Evolutionary conservation across 805 yeast genomes (phyloP), one percentile per base, ranked within the genome.

Genomic region (Wickerhamiella domercqiae): DNA sequence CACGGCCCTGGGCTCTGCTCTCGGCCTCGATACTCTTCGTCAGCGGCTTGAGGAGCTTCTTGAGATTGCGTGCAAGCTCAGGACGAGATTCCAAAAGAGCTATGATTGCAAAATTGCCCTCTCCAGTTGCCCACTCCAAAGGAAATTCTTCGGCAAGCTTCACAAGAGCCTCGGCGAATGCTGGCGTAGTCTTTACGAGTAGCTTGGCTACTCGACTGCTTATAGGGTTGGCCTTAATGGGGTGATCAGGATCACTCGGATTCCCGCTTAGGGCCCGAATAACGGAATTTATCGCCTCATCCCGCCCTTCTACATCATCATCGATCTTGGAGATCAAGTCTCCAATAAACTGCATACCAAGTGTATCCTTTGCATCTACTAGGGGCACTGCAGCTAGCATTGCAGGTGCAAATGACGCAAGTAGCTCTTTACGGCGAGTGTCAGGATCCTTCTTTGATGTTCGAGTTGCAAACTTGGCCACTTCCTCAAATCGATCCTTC

Each of bases 361-460:
- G 59, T 19, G 38, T 34, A 14, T 46, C 50, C n/a, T 61, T 57
- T 39, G 83, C 61, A 21, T 60, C 53, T n/a, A 73, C 62, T 36
- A 70, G 57, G 29, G 68, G 66, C 15, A 84, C 60, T 18, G 71
- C 60, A 36, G 68, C 61, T 50, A 78, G 70, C 41, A 84, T 64
- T 33, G 69, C 50, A 14, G 93, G 90, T 29, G 77, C 59, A 47
- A 83, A 79, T 39, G 64, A 69, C 36, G 65, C 62, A 34, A 74
- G 60, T 35, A 86, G 60, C 62, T 87, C 95, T 9, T 47, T 42
- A 57, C 83, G 73, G 65, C 95, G 76, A 38, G 68, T 74, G 3
- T 68, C 75, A 53, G 74, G 77, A 17, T 84, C 90, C 58, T 87
- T 87, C 60, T 86, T 87, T 14, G 94, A 75, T 1, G 94, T 83